Evolutionary conservation across 441 rosid species (phyloP).

Genomic region (Brassica hybrid): DNA sequence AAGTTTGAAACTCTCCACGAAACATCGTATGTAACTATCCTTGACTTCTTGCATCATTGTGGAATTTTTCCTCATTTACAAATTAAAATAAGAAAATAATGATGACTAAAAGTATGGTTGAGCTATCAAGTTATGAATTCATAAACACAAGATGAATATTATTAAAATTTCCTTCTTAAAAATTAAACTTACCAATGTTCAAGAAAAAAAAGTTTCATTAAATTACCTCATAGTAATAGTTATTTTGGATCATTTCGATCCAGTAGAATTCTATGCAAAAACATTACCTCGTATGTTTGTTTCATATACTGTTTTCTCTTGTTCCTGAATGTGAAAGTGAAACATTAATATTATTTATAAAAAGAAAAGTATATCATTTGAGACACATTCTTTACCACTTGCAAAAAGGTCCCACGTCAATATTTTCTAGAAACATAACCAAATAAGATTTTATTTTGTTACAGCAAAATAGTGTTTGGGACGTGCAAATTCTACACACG

Average conservation of each 20-base stretch:
- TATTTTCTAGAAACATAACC: conserved; percentile 13
- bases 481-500: conserved; percentile 32
- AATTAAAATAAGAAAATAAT: neutral
- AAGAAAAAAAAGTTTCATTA: too few relatives aligned
- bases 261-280: neutral
- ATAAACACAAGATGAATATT: neutral
- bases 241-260: neutral
- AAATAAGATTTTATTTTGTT: neutral
- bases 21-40: conserved; percentile 39
- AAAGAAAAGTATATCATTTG: neutral
- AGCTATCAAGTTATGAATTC: neutral
- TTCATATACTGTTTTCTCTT: neutral
- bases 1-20: conserved; percentile 32
- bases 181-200: too few relatives aligned
- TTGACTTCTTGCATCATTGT: conserved; percentile 29
- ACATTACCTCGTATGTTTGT: neutral
- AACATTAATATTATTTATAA: too few relatives aligned
- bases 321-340: neutral
- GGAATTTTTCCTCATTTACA: neutral
- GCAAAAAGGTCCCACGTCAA: neutral
- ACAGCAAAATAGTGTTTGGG: neutral
- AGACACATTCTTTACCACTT: neutral
- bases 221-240: neutral
- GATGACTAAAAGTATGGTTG: neutral
- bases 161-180: neutral